Base-by-base conservation (phyloP, 805 yeast genomes). In the Zygosaccharomyces pseudorouxii region DNA sequence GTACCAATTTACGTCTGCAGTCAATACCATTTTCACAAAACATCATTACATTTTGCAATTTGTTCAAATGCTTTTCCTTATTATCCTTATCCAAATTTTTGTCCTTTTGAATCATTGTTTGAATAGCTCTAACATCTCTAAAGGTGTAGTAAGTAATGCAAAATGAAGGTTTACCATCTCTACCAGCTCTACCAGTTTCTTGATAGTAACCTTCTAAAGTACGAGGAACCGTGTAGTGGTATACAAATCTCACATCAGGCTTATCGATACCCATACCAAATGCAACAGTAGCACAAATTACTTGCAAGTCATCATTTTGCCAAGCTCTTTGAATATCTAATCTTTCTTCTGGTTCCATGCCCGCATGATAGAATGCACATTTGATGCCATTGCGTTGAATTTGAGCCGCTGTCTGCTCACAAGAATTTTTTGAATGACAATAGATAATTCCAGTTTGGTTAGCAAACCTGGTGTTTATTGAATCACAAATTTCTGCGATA, bases 181-280 rank as follows among this genome's bases (percentile, higher is more conserved):
- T 79, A 4, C 99, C 99, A 3, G 98, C 99, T 68, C 99, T 81
- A 6, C 99, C 99, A 1, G 98, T 90, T 65, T 93, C 99, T 67
- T 93, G 99, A 60, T 93, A 93, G 65, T 93, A 93, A 0, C 97
- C 98, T 68, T 93, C 99, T 54, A 93, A 72, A 46, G 89, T 87
- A 58, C 97, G 72, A 0, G 99, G 97, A 22, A 93, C 70, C 5
- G 93, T 86, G 54, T 84, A 75, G 69, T 93, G 99, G 37, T 88
- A 81, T 3, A 93, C 98, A 71, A 77, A 90, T 41, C 99, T 73
- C 10, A 93, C 99, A 67, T 93, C 95, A 0, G 97, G 86, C 65
- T 93, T 93, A 69, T 93, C 99, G 48, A 93, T 92, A 42, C 99
- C 99, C 99, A 93, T 93, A 23, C 99, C 99, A 74, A 93, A 93